phyloP scores from a whole-genome alignment of 2,329 filamentous ascomycete genomes.

The Botrytis fragariae region DNA sequence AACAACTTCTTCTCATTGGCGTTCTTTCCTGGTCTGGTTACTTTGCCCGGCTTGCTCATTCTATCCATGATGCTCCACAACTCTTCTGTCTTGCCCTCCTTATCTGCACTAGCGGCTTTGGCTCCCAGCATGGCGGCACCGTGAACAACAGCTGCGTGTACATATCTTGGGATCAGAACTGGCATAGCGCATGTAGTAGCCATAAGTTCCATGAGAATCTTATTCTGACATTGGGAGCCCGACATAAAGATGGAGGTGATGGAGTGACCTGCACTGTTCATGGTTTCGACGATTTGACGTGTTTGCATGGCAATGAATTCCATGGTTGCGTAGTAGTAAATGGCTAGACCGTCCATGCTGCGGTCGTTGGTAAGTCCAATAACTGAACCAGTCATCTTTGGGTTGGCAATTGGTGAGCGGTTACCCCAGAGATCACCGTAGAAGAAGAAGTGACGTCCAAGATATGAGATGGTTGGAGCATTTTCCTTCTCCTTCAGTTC shows the following conservation, averaged over 20 bases:
- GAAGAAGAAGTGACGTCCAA: conserved; percentile 95
- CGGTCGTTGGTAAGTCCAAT: conserved; percentile 86
- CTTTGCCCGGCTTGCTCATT: conserved; percentile 89
- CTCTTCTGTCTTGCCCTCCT: conserved; percentile 74
- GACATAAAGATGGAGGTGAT: conserved; percentile 98
- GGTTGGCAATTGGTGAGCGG: conserved; percentile 86
- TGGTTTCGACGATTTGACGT: conserved; percentile 87
- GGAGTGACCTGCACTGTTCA: conserved; percentile 86
- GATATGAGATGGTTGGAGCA: conserved; percentile 77
- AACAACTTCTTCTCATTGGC: conserved; percentile 74
- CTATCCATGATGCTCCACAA: conserved; percentile 97
- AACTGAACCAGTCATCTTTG: conserved; percentile 87
- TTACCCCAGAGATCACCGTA: conserved; percentile 98
- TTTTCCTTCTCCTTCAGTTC: conserved; percentile 66
- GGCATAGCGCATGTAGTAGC: conserved; percentile 90
- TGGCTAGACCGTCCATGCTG: conserved; percentile 78
- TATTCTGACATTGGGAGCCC: conserved; percentile 95
- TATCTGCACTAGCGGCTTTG: conserved; percentile 85
- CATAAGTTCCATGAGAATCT: conserved; percentile 85
- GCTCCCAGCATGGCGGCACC: conserved; percentile 98
- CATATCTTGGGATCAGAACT: conserved; percentile 88
- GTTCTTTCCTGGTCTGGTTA: conserved; percentile 73
- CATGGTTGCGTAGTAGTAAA: conserved; percentile 94
- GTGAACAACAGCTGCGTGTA: conserved; percentile 93
- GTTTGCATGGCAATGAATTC: conserved; percentile 98